Evolutionary conservation across 441 rosid species (phyloP), one percentile per base, ranked within the genome.

Genomic region (Bruguiera hainesii): DNA sequence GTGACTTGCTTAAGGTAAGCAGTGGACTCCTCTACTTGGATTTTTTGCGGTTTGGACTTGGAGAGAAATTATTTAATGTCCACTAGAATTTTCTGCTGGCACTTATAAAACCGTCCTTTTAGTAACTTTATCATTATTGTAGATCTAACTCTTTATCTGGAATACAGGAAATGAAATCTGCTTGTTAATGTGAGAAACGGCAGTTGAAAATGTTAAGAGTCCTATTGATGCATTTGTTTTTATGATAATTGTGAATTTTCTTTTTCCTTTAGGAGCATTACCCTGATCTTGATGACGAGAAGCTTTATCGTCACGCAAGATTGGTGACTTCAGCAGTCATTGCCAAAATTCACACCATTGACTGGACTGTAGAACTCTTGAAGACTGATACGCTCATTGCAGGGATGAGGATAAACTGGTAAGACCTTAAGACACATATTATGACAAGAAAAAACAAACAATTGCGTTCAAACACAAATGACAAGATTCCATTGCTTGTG

Each of bases 311-410:
- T 18, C 52, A 81, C 11, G 91, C 89, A 3, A 84, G 95, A 67
- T 74, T 90, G 9, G 95, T 90, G 53, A 88, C 97, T 21, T 81
- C 93, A 5, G 95, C 95, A 2, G 91, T 90, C 20, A 85, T 88
- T 62, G 97, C 97, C 10, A 90, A 90, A 78, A 74, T 90, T 69
- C 97, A 90, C 73, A 90, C 97, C 4, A 88, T 88, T 39, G 97
- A 90, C 60, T 90, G 97, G 97, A 90, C 89, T 1, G 83, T 87
- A 4, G 83, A 90, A 69, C 97, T 90, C 65, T 80, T 88, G 26
- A 90, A 87, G 76, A 90, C 88, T 1, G 88, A 87, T 69, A 83
- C 82, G n/a, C 69, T 90, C 51, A 70, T 56, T n/a, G 89, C 86
- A 15, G 94, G 79, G 28, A 90, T 90, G 97, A 79, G 86, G 19